Base-by-base conservation (phyloP, 2,329 filamentous ascomycete species). In the Aspergillus fischeri region DNA sequence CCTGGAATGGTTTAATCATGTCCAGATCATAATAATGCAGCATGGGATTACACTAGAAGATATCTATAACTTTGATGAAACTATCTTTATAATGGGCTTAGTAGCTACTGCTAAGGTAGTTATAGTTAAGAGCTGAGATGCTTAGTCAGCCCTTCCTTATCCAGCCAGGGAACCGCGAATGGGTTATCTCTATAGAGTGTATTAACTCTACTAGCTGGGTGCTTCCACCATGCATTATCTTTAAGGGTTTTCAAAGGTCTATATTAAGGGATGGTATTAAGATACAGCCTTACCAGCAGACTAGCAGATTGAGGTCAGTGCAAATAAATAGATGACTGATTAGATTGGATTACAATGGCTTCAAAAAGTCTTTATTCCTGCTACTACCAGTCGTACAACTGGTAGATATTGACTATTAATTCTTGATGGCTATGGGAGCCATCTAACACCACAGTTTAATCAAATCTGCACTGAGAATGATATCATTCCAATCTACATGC, bases 291-390 rank as follows among this genome's bases (percentile, higher is more conserved):
- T 44, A 56, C 47, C 3, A 44, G 41, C 8, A 29, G 52, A 51
- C 38, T 63, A 17, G 56, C 29, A 38, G 38, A 54, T 60, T 21
- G 45, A 61, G 38, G 57, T 68, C 14, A 70, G 60, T 53, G 58
- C 57, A 29, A 76, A 75, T 59, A 61, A 71, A 54, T 77, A 53
- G 69, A 75, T 66, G 5, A 71, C 59, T 52, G 69, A 76, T 63
- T 25, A 72, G 56, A 67, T 70, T 49, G 66, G 67, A 29, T 57
- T 77, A 48, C 49, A 60, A 24, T 77, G 60, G 74, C 60, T 75
- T 41, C 35, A 73, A 64, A 61, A 75, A 20, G 2, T 51, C 64
- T 76, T 77, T 63, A 62, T 73, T 56, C 59, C 63, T 54, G 72
- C 63, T 58, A 67, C 60, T 53, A 48, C 24, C 24, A 24, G 32